Evolutionary conservation across 139 green algal genomes (phyloP), one percentile per base, ranked within the genome.

Genomic region (Tetraselmis striata): DNA sequence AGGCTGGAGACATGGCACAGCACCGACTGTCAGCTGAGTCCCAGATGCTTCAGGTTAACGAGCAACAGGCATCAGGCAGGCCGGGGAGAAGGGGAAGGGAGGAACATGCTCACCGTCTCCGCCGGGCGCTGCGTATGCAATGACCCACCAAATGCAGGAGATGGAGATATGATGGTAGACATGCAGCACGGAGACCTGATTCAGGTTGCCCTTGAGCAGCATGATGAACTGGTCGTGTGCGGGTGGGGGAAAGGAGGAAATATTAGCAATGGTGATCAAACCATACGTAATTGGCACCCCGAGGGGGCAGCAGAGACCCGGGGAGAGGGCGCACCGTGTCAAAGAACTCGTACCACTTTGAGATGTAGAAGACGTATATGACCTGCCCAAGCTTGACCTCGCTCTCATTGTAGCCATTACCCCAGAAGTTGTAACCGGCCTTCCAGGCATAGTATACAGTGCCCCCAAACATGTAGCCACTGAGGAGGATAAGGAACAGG

Each of bases 211-310:
- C 79, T 94, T 94, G 2, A 93, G 59, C 24, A 95, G 76, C 92
- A 95, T 95, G 77, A 95, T 93, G 83, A 91, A 88, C 85, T 89
- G 83, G n/a, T n/a, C n/a, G n/a, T n/a, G n/a, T n/a, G n/a, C n/a
- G n/a, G n/a, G n/a, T n/a, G n/a, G n/a, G n/a, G n/a, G n/a, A n/a
- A n/a, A n/a, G n/a, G n/a, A n/a, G 78, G 80, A n/a, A 2, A 77
- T 0, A 75, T 18, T 81, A 18, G 23, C 23, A 83, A 74, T 86
- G 59, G 26, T n/a, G 2, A 84, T 30, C 28, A n/a, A 2, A 26
- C 28, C 11, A 78, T 59, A 25, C 45, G 11, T 27, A 23, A 81
- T n/a, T 5, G 58, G 5, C 2, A 26, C 58, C 11, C 30, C 2
- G 29, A 32, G 59, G 2, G 23, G 59, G 30, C 11, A 59, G 27